Percentiles rank a stretch among this genome's conserved stretches.
phyloP scores from a whole-genome alignment of 2,329 filamentous ascomycete species.

The Torrubiella hemipterigena region DNA sequence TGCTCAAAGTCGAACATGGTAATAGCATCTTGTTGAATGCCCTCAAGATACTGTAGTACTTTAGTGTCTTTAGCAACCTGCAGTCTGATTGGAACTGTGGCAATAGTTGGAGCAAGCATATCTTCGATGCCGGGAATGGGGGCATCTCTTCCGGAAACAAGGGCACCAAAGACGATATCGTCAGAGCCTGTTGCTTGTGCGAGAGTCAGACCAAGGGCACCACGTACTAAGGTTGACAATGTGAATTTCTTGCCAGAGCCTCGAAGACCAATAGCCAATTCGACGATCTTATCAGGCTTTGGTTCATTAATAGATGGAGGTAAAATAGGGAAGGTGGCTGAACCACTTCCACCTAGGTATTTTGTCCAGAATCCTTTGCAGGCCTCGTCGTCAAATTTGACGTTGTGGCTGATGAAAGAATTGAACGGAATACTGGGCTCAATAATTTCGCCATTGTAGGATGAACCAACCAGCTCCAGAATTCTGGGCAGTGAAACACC shows the following conservation, averaged over 20 bases:
- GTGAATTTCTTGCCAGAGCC: no score
- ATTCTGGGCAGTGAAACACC: conserved; percentile 35
- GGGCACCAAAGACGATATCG: conserved; percentile 39
- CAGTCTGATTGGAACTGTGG: conserved; percentile 3
- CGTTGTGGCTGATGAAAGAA: no score
- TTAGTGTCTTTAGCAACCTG: neutral
- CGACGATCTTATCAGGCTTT: no score
- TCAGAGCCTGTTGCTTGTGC: conserved; percentile 27
- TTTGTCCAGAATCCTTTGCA: no score
- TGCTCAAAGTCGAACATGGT: conserved; percentile 13
- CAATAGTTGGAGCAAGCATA: conserved; percentile 29
- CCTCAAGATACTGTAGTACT: neutral
- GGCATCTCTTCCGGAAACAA: conserved; percentile 37
- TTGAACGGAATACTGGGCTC: no score
- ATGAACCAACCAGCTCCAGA: conserved; percentile 7
- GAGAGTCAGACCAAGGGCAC: conserved; percentile 28
- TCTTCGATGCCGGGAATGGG: conserved; percentile 32
- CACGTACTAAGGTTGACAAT: conserved; percentile 22
- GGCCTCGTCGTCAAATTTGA: no score
- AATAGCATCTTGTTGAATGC: conserved; percentile 11
- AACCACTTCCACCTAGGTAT: no score
- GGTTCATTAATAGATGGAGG: no score
- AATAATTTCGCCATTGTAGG: no score
- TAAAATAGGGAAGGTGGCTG: no score
- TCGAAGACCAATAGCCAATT: no score